These are phyloP conservation scores for Cornus kousa DNA, from an alignment of 148 eudicot genomes.

Conservation along the genomic window DNA sequence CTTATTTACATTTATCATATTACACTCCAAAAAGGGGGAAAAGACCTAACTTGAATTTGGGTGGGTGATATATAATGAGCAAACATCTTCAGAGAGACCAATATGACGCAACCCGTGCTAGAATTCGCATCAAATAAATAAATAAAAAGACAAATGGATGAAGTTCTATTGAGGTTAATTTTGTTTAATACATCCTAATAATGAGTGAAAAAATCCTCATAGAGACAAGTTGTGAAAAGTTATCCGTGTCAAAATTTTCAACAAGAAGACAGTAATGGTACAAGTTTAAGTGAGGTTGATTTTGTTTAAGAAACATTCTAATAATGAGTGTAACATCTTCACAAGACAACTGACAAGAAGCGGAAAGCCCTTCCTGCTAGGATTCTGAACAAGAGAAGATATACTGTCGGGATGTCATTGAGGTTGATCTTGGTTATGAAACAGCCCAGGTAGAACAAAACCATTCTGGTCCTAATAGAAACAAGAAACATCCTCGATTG, in stretches of 20 bases:
- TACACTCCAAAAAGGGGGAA: background rate
- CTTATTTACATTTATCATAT: background rate
- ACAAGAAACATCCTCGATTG: slow-evolving; percentile 14
- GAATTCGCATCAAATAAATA: no score
- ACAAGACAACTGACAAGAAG: no score
- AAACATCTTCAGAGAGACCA: background rate
- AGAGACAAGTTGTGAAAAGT: background rate
- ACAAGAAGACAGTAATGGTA: background rate
- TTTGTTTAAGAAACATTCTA: slow-evolving; percentile 11
- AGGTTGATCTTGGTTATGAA: background rate
- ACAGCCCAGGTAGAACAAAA: slow-evolving; percentile 6
- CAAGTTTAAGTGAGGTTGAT: background rate
- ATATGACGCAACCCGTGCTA: no score
- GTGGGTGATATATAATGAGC: background rate
- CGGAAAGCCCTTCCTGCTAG: no score
- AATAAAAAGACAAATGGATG: no score
- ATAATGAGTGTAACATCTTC: no score
- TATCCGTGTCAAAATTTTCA: background rate
- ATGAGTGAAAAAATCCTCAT: background rate
- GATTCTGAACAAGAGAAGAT: no score
- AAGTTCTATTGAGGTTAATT: no score
- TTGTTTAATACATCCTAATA: no score
- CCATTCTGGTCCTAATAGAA: background rate
- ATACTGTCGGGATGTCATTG: no score
- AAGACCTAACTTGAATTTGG: background rate